phyloP scores from a whole-genome alignment of 176 grass and related monocot species.

The Saccharum spontaneum region DNA sequence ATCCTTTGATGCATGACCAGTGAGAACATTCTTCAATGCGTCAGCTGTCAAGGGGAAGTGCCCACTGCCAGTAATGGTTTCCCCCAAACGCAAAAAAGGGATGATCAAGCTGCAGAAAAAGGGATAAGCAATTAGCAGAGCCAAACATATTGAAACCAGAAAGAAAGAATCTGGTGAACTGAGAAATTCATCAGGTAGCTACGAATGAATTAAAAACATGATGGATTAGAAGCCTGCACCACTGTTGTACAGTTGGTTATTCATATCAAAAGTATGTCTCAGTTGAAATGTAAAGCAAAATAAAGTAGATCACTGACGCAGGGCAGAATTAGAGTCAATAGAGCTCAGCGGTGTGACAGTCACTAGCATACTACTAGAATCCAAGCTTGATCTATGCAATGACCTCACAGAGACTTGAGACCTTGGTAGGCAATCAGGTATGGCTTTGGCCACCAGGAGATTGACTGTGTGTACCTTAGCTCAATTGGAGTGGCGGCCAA shows the following conservation, averaged over 20 bases:
- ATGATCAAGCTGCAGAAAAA: slow-evolving; percentile 65
- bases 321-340: neutral
- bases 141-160: slow-evolving; percentile 4
- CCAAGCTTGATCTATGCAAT: neutral
- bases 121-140: slow-evolving; percentile 1
- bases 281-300: neutral
- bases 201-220: neutral
- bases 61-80: slow-evolving; percentile 54
- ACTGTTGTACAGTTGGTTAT: neutral
- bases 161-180: neutral
- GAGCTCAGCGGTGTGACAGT: neutral
- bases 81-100: slow-evolving; percentile 89
- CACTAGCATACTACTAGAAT: neutral
- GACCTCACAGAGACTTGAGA: neutral
- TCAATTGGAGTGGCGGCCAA: slow-evolving; percentile 86
- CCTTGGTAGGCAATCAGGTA: neutral
- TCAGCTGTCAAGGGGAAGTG: slow-evolving; percentile 77
- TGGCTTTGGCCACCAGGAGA: neutral
- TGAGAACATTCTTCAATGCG: slow-evolving; percentile 81
- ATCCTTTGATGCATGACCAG: slow-evolving; percentile 68
- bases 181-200: neutral
- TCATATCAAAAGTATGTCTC: neutral
- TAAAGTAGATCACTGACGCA: neutral
- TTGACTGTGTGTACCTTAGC: slow-evolving; percentile 55
- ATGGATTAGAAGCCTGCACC: neutral